These are phyloP conservation scores for Solanum chaucha DNA, from an alignment of 257 asterid genomes.

Conservation along the genomic window DNA sequence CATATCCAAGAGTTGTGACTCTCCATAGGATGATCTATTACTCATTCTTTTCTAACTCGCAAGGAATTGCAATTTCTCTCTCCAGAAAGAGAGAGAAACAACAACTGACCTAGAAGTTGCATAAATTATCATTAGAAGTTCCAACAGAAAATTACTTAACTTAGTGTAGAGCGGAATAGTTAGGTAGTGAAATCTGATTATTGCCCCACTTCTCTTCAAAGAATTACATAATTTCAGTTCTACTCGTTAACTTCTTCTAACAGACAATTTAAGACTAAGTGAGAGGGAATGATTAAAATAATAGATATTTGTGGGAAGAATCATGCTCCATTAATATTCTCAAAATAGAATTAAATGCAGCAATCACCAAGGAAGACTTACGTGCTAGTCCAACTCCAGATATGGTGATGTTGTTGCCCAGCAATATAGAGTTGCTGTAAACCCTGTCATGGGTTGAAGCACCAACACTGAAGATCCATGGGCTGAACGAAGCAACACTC, in stretches of 20 bases:
- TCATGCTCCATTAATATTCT: not conserved
- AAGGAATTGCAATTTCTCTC: not conserved
- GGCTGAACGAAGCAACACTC: conserved; percentile 86
- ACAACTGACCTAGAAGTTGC: not conserved
- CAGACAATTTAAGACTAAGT: not conserved
- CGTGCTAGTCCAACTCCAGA: conserved; percentile 97
- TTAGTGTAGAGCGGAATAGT: not conserved
- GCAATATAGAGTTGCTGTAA: conserved; percentile 70
- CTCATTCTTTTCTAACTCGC: not conserved
- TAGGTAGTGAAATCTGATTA: not conserved
- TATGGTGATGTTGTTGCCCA: conserved; percentile 76
- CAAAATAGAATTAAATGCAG: not conserved
- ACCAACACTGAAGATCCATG: conserved; percentile 95
- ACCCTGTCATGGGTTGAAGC: conserved; percentile 88
- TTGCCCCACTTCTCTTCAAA: not conserved
- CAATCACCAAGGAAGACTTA: conserved; percentile 30
- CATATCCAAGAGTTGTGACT: not conserved
- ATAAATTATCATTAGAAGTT: not conserved
- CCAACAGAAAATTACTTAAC: not conserved
- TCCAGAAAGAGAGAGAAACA: not conserved
- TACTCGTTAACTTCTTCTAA: not conserved
- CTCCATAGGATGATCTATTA: not conserved
- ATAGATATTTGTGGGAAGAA: not conserved
- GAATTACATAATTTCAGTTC: not conserved
- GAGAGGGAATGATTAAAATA: not conserved